Evolutionary conservation across 176 grass and related monocot genomes (phyloP), one percentile per base, ranked within the genome.

Genomic region (Avena insularis): DNA sequence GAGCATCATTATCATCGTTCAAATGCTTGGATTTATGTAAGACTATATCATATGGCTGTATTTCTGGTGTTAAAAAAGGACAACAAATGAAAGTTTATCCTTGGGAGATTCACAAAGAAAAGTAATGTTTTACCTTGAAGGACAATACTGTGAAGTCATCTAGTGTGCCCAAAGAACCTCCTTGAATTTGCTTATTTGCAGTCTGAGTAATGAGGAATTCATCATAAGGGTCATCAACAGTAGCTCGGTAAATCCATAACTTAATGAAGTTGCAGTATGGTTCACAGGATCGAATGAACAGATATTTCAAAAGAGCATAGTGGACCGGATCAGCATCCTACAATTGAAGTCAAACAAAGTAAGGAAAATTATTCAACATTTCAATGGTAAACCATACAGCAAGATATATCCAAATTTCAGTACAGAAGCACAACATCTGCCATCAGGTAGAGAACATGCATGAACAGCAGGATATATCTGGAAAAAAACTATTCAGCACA

Each of bases 241-340:
- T 90, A 75, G 89, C 92, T 76, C 64, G 92, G 86, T 96, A 98
- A 88, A 98, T 96, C 97, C 97, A 98, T 85, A 85, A 92, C 85
- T 94, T 98, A 79, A 98, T 94, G 83, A 98, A 98, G 47, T 90
- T 90, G 87, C 89, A 90, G 53, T 95, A 98, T 80, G 97, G 92
- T 62, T 98, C 90, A 83, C 92, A 98, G 71, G 97, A 92, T 43
- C 77, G 76, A 68, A 94, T 63, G 78, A 98, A 98, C 38, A 96
- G 86, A 95, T 94, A 91, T 85, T 93, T 98, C 54, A 98, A 80
- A 88, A 98, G 89, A 78, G 84, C 84, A 76, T 91, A 92, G 77
- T 98, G 92, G 89, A 96, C 86, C 35, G 79, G 90, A 96, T 98
- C 94, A 85, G 90, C 92, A 93, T 96, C 90, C 97, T 98, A 89